A percentile compares a stretch with the other conserved stretches of the same genome.
Conservation (phyloP, 305 asterid genomes). For the Solanum hybrid region DNA sequence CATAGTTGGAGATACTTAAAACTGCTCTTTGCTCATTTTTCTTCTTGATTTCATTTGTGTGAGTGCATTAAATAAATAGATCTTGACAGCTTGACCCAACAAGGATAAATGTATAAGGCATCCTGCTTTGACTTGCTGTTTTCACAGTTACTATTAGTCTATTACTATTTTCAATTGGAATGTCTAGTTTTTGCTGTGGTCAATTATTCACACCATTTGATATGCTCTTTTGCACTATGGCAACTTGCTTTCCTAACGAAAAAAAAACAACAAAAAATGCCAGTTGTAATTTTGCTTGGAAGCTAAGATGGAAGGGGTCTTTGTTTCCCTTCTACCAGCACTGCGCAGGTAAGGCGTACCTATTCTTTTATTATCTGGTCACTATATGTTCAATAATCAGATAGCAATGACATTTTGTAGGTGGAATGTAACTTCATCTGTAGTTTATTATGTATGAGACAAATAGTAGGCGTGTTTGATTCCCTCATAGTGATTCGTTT, state of each 20-base stretch:
- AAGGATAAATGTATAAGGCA: not conserved
- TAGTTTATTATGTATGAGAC: not conserved
- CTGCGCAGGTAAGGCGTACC: not conserved
- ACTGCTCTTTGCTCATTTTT: not conserved
- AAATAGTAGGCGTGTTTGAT: not conserved
- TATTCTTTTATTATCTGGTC: not conserved
- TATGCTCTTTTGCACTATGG: not conserved
- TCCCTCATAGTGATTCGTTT: not conserved
- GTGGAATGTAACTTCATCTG: not conserved
- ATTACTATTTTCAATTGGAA: not conserved
- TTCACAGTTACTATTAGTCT: not conserved
- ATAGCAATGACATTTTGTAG: not conserved
- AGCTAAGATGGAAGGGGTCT: constrained; percentile 3
- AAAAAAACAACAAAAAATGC: not conserved
- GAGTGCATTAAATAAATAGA: not conserved
- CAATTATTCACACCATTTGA: not conserved
- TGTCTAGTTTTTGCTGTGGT: not conserved
- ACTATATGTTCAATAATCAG: not conserved
- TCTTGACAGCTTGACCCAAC: not conserved
- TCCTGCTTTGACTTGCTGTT: not conserved
- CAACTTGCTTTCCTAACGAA: not conserved
- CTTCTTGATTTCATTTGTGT: not conserved
- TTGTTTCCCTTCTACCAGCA: not conserved
- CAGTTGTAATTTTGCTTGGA: constrained; percentile 10
- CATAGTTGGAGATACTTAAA: not conserved